Evolutionary conservation across 108 stramenopile genomes (phyloP).

Genomic region (Nitzschia palea): DNA sequence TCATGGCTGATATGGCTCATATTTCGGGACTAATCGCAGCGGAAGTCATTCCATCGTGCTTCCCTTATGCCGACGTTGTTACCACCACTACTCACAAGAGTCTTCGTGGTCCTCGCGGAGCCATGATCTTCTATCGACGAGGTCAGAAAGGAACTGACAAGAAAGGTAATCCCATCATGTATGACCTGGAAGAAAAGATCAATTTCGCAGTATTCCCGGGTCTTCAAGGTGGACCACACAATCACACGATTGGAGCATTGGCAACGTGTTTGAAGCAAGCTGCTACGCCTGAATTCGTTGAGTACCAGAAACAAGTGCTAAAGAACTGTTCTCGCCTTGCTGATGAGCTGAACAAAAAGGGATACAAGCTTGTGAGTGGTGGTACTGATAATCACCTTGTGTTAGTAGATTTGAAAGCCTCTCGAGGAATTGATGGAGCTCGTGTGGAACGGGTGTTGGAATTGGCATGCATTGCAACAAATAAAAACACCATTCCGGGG

Average conservation of each 20-base stretch:
- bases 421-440: slow-evolving; percentile 91
- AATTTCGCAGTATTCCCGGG: slow-evolving; percentile 99
- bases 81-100: slow-evolving; percentile 99
- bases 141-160: slow-evolving; percentile 84
- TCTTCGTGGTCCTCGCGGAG: slow-evolving; percentile 98
- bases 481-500: slow-evolving; percentile 97
- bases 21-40: slow-evolving; percentile 98
- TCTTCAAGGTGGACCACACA: slow-evolving; percentile 99
- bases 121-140: slow-evolving; percentile 99
- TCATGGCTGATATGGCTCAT: slow-evolving; percentile 99
- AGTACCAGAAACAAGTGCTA: slow-evolving; percentile 94
- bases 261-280: slow-evolving; percentile 97
- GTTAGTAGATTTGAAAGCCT: slow-evolving; percentile 95
- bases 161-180: slow-evolving; percentile 95
- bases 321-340: slow-evolving; percentile 80
- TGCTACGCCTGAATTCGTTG: slow-evolving; percentile 88
- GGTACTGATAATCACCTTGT: slow-evolving; percentile 99
- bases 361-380: slow-evolving; percentile 95
- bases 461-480: slow-evolving; percentile 92
- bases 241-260: slow-evolving; percentile 98
- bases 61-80: slow-evolving; percentile 98
- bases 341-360: slow-evolving; percentile 72
- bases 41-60: slow-evolving; percentile 95
- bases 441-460: slow-evolving; percentile 98
- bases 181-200: slow-evolving; percentile 95